Base-by-base conservation (phyloP, 768 basidiomycete genomes). In the Suillus paluster region DNA sequence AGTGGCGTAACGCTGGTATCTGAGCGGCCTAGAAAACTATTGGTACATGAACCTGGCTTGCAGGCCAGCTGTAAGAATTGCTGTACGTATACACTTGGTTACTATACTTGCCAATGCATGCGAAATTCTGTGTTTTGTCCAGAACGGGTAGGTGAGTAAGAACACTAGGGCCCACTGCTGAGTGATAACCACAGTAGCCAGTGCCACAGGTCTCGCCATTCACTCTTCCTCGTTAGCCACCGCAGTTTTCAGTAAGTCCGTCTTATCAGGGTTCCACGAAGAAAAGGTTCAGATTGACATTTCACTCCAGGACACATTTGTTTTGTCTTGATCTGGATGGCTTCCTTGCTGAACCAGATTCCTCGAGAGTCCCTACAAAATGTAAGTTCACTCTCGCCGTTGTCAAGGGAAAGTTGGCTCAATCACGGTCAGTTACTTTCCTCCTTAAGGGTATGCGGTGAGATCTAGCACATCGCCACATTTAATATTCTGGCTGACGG, bases 391-490 rank as follows among this genome's bases (percentile, higher is more conserved):
- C 25, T 56, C 52, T 46, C 23, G 21, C 30, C 42, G 57, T 39
- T 55, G 46, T 33, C n/a, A 44, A 25, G 34, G 38, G 14, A 17
- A 27, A 45, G 30, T 61, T 19, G 6, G 64, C 62, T 67, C 49
- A 66, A 62, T 25, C n/a, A 41, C n/a, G 25, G n/a, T 17, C 70
- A 86, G 84, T 73, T 83, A 34, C 76, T 83, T 49, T 72, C 79
- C 21, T 70, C 77, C 19, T 75, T 84, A 50, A 77, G 76, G 46
- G 68, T 69, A 49, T 66, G 79, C 66, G 68, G 81, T 85, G 59
- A 66, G 73, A n/a, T 38, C 59, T 56, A 39, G 38, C 25, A 25
- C 58, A 39, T 7, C 33, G 36, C 64, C 63, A 46, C 57, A 44
- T 25, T 38, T 54, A 42, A 42, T 61, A 25, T 54, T 63, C 10